These are phyloP conservation scores for Chytridium lagenaria DNA, from an alignment of 371 early-diverging fungal species.

Conservation along the genomic window DNA sequence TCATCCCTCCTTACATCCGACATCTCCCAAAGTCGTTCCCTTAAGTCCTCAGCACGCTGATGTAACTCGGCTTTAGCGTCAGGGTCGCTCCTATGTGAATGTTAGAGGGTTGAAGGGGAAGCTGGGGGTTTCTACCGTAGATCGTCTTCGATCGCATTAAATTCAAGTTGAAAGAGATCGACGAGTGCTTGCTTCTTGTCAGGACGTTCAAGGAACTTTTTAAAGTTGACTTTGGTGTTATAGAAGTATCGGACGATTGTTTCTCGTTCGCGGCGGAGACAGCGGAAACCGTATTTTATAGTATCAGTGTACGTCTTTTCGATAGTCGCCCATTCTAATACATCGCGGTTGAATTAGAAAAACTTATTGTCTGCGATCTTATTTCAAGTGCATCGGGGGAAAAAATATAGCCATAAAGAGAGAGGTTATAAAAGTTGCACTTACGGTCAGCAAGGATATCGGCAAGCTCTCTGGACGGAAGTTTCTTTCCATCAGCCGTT, in stretches of 20 bases:
- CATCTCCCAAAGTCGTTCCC: slow-evolving; percentile 63
- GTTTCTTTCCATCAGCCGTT: slow-evolving; percentile 39
- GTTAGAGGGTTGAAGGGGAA: not conserved
- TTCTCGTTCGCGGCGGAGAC: slow-evolving; percentile 56
- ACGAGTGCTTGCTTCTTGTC: slow-evolving; percentile 60
- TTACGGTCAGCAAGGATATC: slow-evolving; percentile 58
- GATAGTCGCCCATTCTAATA: slow-evolving; percentile 59
- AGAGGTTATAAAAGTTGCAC: no score
- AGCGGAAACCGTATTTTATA: slow-evolving; percentile 58
- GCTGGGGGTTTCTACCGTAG: slow-evolving; percentile 41
- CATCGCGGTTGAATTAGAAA: not conserved
- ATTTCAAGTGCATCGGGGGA: no score
- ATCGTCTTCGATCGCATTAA: slow-evolving; percentile 62
- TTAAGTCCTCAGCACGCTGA: slow-evolving; percentile 61
- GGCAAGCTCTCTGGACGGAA: slow-evolving; percentile 56
- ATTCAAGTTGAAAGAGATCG: slow-evolving; percentile 57
- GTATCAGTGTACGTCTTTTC: slow-evolving; percentile 60
- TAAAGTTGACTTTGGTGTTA: slow-evolving; percentile 54
- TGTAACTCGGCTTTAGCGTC: slow-evolving; percentile 67
- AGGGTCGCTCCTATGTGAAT: slow-evolving; percentile 44
- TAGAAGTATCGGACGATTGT: slow-evolving; percentile 52
- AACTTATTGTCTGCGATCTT: no score
- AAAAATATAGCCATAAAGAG: no score
- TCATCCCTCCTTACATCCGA: slow-evolving; percentile 61
- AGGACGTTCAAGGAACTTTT: slow-evolving; percentile 55